These are phyloP conservation scores for Oehlia diaphana DNA, from an alignment of 192 early-diverging fungal species.

Conservation along the genomic window DNA sequence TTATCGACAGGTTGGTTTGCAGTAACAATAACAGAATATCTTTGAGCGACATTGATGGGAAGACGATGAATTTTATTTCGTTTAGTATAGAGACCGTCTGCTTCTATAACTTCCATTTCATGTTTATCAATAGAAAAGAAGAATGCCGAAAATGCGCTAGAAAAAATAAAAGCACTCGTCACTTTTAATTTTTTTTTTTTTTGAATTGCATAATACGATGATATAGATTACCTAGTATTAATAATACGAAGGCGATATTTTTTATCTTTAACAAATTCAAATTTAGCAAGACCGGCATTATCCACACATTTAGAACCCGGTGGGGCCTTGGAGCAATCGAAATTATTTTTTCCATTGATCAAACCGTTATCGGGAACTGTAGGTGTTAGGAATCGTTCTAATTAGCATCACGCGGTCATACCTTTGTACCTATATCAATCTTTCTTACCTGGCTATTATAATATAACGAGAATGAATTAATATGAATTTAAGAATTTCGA, in stretches of 20 bases:
- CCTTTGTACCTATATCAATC: conserved; percentile 29
- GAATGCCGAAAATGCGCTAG: conserved; percentile 61
- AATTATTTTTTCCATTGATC: conserved; percentile 50
- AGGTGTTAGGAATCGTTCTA: conserved; percentile 31
- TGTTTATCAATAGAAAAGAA: conserved; percentile 74
- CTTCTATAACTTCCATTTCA: conserved; percentile 70
- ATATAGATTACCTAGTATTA: conserved; percentile 44
- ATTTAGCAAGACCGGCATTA: conserved; percentile 34
- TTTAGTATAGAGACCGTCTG: conserved; percentile 55
- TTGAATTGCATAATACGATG: conserved; percentile 31
- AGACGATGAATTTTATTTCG: conserved; percentile 42
- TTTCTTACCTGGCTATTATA: conserved; percentile 33
- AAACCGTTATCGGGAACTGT: conserved; percentile 51
- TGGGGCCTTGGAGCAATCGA: conserved; percentile 44
- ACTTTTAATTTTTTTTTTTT: conserved; percentile 27
- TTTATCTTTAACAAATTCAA: conserved; percentile 40
- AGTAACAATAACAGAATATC: conserved; percentile 52
- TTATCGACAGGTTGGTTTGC: conserved; percentile 49
- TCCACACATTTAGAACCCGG: conserved; percentile 34
- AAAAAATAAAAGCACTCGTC: conserved; percentile 25
- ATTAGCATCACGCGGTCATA: conserved; percentile 26
- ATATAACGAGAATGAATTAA: conserved; percentile 33
- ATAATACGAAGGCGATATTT: conserved; percentile 64
- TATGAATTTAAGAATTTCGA: conserved; percentile 32
- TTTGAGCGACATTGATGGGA: conserved; percentile 50